Evolutionary conservation across 176 grass and related monocot species (phyloP), one percentile per base, ranked within the genome.

Genomic region (Zoysia japonica): DNA sequence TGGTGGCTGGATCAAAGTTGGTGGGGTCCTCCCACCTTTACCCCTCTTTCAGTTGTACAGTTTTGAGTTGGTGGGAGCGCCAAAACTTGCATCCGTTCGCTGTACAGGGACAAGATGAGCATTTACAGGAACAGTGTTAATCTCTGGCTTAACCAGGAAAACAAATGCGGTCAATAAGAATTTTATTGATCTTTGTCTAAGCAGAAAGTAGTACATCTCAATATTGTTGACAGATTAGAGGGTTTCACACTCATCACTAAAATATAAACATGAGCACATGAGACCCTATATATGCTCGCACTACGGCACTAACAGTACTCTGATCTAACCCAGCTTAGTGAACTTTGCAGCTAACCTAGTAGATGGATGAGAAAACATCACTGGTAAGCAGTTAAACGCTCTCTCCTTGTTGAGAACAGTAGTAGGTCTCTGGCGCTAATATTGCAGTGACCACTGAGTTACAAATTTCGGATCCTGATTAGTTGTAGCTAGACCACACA

Each of bases 371-470:
- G 82, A 61, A 71, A 65, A 69, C 70, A 87, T 52, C 68, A 50
- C 59, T 59, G 16, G 65, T 59, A 79, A 19, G 65, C 52, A 72
- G 46, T 14, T 76, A 35, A 81, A 61, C 79, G 20, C 28, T 60
- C 20, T 61, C 35, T 80, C 59, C 70, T 53, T 28, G 19, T 51
- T 36, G 54, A 86, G 28, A 28, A 28, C 28, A 28, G 28, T 28
- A 28, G 86, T 74, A 80, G 78, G 87, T 83, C 81, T 88, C 87
- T 86, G 65, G 59, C 75, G 70, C 75, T 86, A 95, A 90, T 85
- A 95, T 65, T 41, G 85, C 89, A 96, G 89, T 67, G 85, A 92
- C 87, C 82, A 71, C 80, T 59, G 15, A 82, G 28, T 28, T 28
- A 28, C 77, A 67, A 68, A 9, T 47, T 80, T 15, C 19, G 9